Evolutionary conservation across 2,329 filamentous ascomycete species (phyloP).

Genomic region (Talaromyces sp.): DNA sequence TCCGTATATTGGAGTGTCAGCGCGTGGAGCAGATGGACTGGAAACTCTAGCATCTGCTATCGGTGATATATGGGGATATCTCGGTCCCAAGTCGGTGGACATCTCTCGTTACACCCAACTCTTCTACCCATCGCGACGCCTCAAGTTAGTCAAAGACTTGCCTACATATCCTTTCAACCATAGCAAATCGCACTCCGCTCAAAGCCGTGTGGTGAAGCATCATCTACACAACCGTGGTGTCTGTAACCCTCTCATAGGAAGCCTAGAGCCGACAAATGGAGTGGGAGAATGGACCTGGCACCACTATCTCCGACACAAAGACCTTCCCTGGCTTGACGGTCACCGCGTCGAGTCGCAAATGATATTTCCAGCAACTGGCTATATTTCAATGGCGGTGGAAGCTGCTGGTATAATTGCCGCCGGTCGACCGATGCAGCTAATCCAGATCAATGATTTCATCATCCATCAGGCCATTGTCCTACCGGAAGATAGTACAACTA

Average conservation of each 20-base stretch:
- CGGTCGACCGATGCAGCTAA: conserved; percentile 14
- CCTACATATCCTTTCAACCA: conserved; percentile 18
- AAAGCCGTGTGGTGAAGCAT: conserved; percentile 14
- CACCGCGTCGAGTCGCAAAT: conserved; percentile 29
- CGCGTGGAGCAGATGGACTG: conserved; percentile 9
- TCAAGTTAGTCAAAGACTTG: conserved; percentile 2
- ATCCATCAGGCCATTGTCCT: conserved; percentile 22
- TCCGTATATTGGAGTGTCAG: conserved; percentile 13
- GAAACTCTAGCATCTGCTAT: not conserved
- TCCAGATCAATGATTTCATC: conserved; percentile 20
- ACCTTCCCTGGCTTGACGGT: conserved; percentile 28
- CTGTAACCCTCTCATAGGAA: not conserved
- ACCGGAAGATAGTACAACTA: conserved; percentile 15
- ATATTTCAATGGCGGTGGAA: conserved; percentile 24
- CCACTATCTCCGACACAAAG: conserved; percentile 18
- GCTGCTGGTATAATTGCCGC: conserved; percentile 7
- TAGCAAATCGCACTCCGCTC: conserved; percentile 7
- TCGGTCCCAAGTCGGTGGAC: conserved; percentile 12
- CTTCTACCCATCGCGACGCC: not conserved
- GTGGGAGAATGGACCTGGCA: conserved; percentile 15
- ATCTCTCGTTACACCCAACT: conserved; percentile 1
- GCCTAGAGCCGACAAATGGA: not conserved
- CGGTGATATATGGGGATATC: conserved; percentile 16
- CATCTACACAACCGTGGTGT: not conserved
- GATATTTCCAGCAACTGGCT: conserved; percentile 27